These are phyloP conservation scores for Boletus semigastroideus DNA, from an alignment of 1,284 basidiomycete species.

Conservation along the genomic window DNA sequence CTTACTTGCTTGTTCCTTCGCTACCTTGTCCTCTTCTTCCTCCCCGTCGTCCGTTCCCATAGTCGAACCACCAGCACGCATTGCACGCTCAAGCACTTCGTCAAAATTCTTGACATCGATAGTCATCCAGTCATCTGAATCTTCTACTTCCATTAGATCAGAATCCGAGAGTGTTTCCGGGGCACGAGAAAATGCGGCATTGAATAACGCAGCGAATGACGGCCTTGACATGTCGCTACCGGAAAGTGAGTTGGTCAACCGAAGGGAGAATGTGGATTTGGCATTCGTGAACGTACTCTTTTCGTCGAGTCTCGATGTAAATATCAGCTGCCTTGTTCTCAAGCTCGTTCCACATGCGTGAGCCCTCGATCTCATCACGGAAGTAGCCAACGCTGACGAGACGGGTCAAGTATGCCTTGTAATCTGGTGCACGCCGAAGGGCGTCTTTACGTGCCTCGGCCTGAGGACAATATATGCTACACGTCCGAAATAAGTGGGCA, in stretches of 20 bases:
- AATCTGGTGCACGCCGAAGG: constrained; percentile 63
- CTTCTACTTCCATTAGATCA: constrained; percentile 44
- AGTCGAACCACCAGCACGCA: constrained; percentile 24
- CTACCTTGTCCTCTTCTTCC: constrained; percentile 46
- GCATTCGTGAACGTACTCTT: constrained; percentile 54
- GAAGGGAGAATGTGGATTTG: background rate
- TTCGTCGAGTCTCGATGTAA: constrained; percentile 62
- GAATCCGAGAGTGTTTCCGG: constrained; percentile 20
- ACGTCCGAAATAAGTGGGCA: background rate
- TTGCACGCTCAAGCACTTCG: constrained; percentile 46
- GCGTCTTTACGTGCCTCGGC: constrained; percentile 62
- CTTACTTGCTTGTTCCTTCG: constrained; percentile 64
- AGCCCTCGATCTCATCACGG: constrained; percentile 71
- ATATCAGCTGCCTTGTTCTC: constrained; percentile 69
- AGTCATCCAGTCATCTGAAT: constrained; percentile 73
- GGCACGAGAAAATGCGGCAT: constrained; percentile 54
- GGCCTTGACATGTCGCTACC: constrained; percentile 57
- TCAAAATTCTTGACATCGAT: constrained; percentile 68
- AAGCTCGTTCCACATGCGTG: constrained; percentile 67
- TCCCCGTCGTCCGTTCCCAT: constrained; percentile 50
- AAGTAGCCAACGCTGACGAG: constrained; percentile 73
- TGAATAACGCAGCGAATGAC: constrained; percentile 74
- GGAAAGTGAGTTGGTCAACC: constrained; percentile 5
- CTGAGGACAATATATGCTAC: constrained; percentile 34
- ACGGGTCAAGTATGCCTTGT: constrained; percentile 65